Base-by-base conservation (phyloP, 2,329 filamentous ascomycete genomes). In the Arthrobotrys musiformis region DNA sequence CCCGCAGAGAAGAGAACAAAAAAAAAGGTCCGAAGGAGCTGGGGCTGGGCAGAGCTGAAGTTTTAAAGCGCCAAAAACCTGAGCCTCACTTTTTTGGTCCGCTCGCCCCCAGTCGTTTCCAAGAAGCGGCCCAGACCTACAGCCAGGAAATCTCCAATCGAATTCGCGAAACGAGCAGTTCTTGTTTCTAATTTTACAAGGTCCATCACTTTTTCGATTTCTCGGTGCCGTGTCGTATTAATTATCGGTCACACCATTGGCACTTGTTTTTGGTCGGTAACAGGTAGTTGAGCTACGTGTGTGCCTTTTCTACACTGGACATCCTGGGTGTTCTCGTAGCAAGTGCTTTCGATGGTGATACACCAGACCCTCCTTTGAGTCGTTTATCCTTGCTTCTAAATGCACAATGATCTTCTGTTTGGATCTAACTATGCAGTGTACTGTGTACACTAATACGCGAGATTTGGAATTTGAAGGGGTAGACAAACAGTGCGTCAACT, bases 181-280 rank as follows among this genome's bases (percentile, higher is more conserved):
- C 54, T 26, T 40, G 54, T 58, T 58, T 37, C 33, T 40, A 58
- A 58, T 58, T 58, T 58, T 58, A 58, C 54, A 56, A 56, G 54
- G 33, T n/a, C 54, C 33, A 40, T 37, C 54, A 58, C 33, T 58
- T 40, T 58, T 15, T 42, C 40, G n/a, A n/a, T n/a, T n/a, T n/a
- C 9, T 33, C 7, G 17, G 54, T 8, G 33, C 17, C 17, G 67
- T 56, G 67, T 70, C 67, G 56, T 28, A 44, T 63, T 70, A 26
- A 70, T 63, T 63, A 56, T 40, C 54, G 11, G 54, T 58, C 66
- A 70, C 66, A 50, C 54, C 54, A 61, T 70, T 30, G 33, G 33
- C 33, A n/a, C 33, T 40, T 37, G 54, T 56, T 56, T n/a, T n/a
- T n/a, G n/a, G n/a, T n/a, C n/a, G n/a, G n/a, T n/a, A n/a, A n/a